These are phyloP conservation scores for Candida piceae DNA, from an alignment of 805 yeast genomes.

Conservation along the genomic window DNA sequence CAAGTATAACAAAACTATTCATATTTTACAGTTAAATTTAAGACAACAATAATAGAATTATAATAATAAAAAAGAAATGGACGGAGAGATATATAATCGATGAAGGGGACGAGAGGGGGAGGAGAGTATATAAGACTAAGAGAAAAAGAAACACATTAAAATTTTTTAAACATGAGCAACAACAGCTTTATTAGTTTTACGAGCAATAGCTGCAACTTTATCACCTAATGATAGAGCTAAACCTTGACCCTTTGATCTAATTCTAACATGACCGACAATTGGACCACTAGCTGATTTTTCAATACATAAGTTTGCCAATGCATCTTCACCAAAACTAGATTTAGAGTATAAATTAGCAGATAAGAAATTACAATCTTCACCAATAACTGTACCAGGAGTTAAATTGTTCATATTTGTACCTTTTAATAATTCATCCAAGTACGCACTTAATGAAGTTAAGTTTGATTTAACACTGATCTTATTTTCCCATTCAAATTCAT, in stretches of 20 bases:
- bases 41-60: too few relatives aligned
- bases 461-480: constrained; percentile 83
- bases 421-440: constrained; percentile 66
- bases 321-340: constrained; percentile 96
- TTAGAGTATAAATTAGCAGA: constrained; percentile 92
- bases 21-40: too few relatives aligned
- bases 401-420: constrained; percentile 93
- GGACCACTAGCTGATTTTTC: constrained; percentile 74
- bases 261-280: constrained; percentile 90
- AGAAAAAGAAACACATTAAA: too few relatives aligned
- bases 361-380: constrained; percentile 84
- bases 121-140: too few relatives aligned
- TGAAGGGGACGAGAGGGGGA: too few relatives aligned
- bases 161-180: constrained; percentile 22
- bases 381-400: constrained; percentile 87
- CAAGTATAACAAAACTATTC: too few relatives aligned
- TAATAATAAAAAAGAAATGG: too few relatives aligned
- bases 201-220: constrained; percentile 79
- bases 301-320: constrained; percentile 90
- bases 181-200: constrained; percentile 40
- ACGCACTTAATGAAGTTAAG: constrained; percentile 63
- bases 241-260: constrained; percentile 97
- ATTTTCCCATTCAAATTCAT: constrained; percentile 99
- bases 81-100: not conserved
- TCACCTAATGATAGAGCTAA: constrained; percentile 93